Percentiles rank a stretch among this genome's conserved stretches.
Evolutionary conservation across 441 rosid species (phyloP).

Genomic region (Populus hybrid): DNA sequence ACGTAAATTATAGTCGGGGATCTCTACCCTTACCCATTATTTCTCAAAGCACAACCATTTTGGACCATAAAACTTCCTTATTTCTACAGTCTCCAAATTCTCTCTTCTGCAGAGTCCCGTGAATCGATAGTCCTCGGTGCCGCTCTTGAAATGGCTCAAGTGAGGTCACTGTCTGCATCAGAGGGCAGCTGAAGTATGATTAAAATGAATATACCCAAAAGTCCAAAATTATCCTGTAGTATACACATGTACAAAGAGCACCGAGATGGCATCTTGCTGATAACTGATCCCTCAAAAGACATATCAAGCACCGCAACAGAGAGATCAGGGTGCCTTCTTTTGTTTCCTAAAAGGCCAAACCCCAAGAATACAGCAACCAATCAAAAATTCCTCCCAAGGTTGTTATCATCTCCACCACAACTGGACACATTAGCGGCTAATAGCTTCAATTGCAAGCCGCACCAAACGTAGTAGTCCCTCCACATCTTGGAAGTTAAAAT

Average conservation of each 20-base stretch:
- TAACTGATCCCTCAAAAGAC: conserved; percentile 16
- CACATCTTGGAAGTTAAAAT: conserved; percentile 89
- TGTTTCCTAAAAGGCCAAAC: conserved; percentile 11
- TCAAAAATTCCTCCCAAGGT: conserved; percentile 23
- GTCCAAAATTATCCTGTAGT: conserved; percentile 22
- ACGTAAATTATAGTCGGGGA: conserved; percentile 14
- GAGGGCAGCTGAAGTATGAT: conserved; percentile 24
- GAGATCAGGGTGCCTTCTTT: conserved; percentile 17
- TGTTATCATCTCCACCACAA: conserved; percentile 26
- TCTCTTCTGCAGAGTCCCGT: conserved; percentile 11
- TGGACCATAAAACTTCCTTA: conserved; percentile 18
- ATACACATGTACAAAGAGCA: conserved; percentile 31
- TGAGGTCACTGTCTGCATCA: conserved; percentile 22
- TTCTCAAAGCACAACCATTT: conserved; percentile 25
- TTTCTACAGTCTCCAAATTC: conserved; percentile 20
- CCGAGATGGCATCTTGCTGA: conserved; percentile 10
- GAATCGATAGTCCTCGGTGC: conserved; percentile 19
- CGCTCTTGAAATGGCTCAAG: conserved; percentile 18
- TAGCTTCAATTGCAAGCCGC: conserved; percentile 80
- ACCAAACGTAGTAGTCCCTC: conserved; percentile 77
- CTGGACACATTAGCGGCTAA: conserved; percentile 44
- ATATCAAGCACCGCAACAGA: conserved; percentile 14
- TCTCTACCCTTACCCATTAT: conserved; percentile 26
- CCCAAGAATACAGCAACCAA: conserved; percentile 19
- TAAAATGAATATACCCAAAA: conserved; percentile 18